Evolutionary conservation across 2,329 filamentous ascomycete species (phyloP).

Genomic region (Cercospora janseana): DNA sequence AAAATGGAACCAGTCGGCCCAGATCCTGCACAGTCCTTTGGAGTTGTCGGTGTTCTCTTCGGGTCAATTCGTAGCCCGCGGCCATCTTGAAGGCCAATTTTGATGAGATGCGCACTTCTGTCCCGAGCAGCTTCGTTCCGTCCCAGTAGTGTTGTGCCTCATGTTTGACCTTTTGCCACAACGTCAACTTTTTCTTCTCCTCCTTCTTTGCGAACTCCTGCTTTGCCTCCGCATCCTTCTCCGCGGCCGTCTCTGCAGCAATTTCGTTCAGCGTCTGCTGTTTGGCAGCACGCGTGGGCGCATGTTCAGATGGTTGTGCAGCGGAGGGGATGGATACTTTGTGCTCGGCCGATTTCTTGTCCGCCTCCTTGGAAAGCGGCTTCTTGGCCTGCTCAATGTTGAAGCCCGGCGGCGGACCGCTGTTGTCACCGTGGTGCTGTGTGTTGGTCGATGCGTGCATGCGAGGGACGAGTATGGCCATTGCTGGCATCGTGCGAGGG

Average conservation of each 20-base stretch:
- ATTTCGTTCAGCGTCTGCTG: slow-evolving; percentile 60
- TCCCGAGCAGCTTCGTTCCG: slow-evolving; percentile 88
- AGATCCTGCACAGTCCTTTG: slow-evolving; percentile 92
- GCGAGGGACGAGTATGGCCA: slow-evolving; percentile 58
- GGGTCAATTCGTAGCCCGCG: slow-evolving; percentile 91
- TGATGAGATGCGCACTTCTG: slow-evolving; percentile 90
- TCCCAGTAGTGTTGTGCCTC: slow-evolving; percentile 96
- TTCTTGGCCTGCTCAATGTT: slow-evolving; percentile 88
- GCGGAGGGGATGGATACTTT: slow-evolving; percentile 37
- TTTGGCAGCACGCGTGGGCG: slow-evolving; percentile 51
- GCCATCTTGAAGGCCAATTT: slow-evolving; percentile 94
- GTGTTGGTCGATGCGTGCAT: slow-evolving; percentile 56
- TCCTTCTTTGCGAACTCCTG: slow-evolving; percentile 62
- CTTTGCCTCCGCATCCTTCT: slow-evolving; percentile 51
- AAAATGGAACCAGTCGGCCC: slow-evolving; percentile 88
- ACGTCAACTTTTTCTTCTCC: slow-evolving; percentile 78
- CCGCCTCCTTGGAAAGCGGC: slow-evolving; percentile 63
- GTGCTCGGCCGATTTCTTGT: slow-evolving; percentile 32
- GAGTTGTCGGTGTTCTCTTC: slow-evolving; percentile 88
- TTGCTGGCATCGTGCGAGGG: slow-evolving; percentile 54
- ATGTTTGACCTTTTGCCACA: slow-evolving; percentile 92
- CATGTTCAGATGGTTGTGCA: slow-evolving; percentile 43
- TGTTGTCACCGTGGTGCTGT: slow-evolving; percentile 43
- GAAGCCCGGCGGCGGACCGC: slow-evolving; percentile 82
- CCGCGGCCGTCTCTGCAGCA: slow-evolving; percentile 57